Conservation (phyloP, 208 protist genomes). For the Plasmodiophora brassicae region DNA sequence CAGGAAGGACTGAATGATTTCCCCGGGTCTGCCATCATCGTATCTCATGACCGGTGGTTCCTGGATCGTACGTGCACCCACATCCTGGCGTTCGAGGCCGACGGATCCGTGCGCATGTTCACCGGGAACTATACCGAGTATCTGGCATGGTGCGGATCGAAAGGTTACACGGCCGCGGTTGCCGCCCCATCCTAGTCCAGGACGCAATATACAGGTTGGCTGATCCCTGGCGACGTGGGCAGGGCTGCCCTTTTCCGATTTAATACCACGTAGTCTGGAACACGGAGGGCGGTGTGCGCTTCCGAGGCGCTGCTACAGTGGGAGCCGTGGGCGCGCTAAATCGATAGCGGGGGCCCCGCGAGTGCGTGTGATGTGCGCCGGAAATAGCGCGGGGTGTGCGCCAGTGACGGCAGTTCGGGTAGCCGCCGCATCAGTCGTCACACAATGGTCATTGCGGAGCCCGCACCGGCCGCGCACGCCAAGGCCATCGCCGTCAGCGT, state of each 20-base stretch:
- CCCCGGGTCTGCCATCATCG: slow-evolving; percentile 55
- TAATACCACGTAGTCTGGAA: background rate
- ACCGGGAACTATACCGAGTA: slow-evolving; percentile 13
- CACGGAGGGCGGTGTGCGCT: background rate
- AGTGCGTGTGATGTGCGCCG: no score
- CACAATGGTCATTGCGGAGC: no score
- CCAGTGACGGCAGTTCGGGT: no score
- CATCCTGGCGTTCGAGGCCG: slow-evolving; percentile 58
- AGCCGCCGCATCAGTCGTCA: no score
- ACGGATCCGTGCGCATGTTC: slow-evolving; percentile 39
- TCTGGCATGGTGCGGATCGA: background rate
- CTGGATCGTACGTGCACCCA: slow-evolving; percentile 63
- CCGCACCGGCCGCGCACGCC: no score
- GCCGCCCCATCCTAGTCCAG: background rate
- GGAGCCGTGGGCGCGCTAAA: no score
- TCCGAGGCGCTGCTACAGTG: no score
- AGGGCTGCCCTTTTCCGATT: background rate
- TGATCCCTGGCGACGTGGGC: background rate
- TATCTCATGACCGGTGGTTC: slow-evolving; percentile 63
- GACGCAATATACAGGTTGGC: background rate
- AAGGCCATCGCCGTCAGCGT: no score
- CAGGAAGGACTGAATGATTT: slow-evolving; percentile 48
- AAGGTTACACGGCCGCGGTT: background rate
- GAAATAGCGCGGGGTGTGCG: no score
- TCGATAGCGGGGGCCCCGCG: no score